Conservation (phyloP, 768 basidiomycete species). For the Mycena epipterygia region DNA sequence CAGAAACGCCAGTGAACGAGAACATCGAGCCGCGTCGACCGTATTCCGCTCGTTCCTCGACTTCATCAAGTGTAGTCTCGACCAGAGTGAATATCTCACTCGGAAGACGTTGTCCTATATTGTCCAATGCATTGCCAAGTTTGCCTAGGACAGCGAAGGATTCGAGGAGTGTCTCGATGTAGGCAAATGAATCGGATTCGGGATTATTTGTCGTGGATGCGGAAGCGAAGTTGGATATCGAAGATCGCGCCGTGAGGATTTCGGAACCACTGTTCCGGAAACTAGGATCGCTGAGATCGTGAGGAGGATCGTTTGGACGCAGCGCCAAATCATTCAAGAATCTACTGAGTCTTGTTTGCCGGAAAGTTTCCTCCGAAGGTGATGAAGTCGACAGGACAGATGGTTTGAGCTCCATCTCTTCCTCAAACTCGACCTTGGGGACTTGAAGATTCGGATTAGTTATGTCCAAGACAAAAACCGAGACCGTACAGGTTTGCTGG, state of each 20-base stretch:
- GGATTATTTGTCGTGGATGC: conserved; percentile 67
- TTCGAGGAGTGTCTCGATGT: conserved; percentile 93
- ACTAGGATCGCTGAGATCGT: conserved; percentile 67
- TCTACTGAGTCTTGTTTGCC: conserved; percentile 66
- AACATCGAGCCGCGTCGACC: conserved; percentile 64
- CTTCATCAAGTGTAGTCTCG: conserved; percentile 90
- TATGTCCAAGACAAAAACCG: neutral
- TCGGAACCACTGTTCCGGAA: conserved; percentile 40
- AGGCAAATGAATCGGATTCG: conserved; percentile 93
- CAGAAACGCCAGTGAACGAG: conserved; percentile 50
- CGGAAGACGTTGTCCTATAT: conserved; percentile 84
- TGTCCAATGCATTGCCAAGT: conserved; percentile 87
- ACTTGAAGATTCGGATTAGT: conserved; percentile 54
- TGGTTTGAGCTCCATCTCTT: conserved; percentile 52
- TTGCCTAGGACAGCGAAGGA: conserved; percentile 93
- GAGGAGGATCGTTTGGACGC: conserved; percentile 84
- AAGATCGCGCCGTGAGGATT: conserved; percentile 24
- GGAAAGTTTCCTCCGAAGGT: conserved; percentile 55
- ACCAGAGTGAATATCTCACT: conserved; percentile 88
- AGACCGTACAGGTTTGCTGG: conserved; percentile 78
- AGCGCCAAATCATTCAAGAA: conserved; percentile 76
- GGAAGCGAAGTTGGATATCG: conserved; percentile 31
- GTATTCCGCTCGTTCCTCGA: conserved; percentile 91
- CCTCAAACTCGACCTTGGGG: conserved; percentile 75
- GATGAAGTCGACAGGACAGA: conserved; percentile 49